Conservation (phyloP, 257 asterid species). For the Leonotis leonurus region DNA sequence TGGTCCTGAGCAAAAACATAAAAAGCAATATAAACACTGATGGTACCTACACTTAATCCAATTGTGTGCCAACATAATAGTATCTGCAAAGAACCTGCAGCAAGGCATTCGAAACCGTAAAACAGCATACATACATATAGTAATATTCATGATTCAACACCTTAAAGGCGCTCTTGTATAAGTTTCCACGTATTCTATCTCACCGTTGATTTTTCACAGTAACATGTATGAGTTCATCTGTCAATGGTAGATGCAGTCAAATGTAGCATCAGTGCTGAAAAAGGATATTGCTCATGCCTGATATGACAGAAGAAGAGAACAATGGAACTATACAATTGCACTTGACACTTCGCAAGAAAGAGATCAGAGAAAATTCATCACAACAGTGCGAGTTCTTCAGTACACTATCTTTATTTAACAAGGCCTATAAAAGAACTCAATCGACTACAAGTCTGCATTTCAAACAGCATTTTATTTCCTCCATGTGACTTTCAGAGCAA, state of each 20-base stretch:
- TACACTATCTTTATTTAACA: not conserved
- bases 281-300: too few species aligned
- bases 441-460: not conserved
- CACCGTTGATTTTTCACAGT: not conserved
- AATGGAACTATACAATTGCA: not conserved
- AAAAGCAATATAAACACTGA: conserved; percentile 12
- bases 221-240: not conserved
- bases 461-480: not conserved
- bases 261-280: not conserved
- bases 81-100: conserved; percentile 51
- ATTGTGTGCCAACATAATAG: conserved; percentile 30
- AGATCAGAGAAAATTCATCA: not conserved
- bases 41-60: conserved; percentile 28
- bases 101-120: conserved; percentile 33
- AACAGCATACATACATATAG: conserved; percentile 7
- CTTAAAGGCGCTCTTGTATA: not conserved
- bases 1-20: not conserved
- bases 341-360: not conserved
- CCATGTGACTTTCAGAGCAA: conserved; percentile 8
- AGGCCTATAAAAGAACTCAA: not conserved
- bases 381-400: not conserved
- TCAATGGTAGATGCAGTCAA: not conserved
- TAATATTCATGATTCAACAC: conserved; percentile 13
- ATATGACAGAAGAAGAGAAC: too few species aligned
- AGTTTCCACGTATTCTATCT: not conserved